These are phyloP conservation scores for Epichloe baconii DNA, from an alignment of 2,329 filamentous ascomycete genomes.

Conservation along the genomic window DNA sequence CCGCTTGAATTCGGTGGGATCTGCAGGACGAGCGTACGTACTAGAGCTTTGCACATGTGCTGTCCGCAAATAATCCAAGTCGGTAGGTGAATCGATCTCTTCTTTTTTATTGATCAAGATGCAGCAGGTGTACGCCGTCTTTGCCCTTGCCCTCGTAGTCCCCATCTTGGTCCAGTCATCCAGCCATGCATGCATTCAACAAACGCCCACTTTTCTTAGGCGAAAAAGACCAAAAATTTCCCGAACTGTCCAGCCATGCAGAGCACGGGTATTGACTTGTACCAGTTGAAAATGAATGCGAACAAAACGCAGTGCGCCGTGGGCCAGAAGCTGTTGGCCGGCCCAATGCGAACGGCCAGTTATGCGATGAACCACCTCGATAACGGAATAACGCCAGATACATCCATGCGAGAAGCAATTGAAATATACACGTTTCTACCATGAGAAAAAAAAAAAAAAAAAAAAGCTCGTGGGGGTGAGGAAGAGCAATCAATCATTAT, in stretches of 20 bases:
- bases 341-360: background rate
- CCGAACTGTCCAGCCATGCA: background rate
- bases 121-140: background rate
- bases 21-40: no score
- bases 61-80: background rate
- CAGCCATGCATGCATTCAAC: background rate
- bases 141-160: background rate
- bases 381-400: background rate
- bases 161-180: background rate
- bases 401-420: background rate
- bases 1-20: no score
- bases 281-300: background rate
- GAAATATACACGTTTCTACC: background rate
- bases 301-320: background rate
- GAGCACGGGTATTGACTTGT: slow-evolving; percentile 1
- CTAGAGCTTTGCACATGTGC: no score
- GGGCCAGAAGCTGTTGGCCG: background rate
- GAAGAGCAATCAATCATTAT: slow-evolving; percentile 12
- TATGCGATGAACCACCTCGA: background rate
- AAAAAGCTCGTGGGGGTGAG: background rate
- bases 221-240: background rate
- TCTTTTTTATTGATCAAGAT: background rate
- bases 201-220: background rate
- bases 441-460: background rate
- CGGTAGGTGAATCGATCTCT: background rate